Evolutionary conservation across 305 asterid species (phyloP).

Genomic region (Solanum chacoense): DNA sequence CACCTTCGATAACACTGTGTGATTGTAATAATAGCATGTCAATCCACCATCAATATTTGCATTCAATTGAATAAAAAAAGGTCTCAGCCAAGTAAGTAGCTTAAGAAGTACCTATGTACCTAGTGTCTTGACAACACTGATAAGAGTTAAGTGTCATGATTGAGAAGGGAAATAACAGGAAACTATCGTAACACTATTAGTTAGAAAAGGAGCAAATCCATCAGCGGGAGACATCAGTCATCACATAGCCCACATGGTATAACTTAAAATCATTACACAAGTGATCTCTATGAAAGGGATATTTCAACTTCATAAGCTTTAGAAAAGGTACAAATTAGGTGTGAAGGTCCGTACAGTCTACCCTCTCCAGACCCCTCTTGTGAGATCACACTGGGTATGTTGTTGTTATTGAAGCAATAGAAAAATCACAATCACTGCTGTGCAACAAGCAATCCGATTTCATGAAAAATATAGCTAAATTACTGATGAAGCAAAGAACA

Average conservation of each 20-base stretch:
- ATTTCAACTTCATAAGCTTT: neutral
- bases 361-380: neutral
- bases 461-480: neutral
- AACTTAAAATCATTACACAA: neutral
- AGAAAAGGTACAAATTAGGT: neutral
- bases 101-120: neutral
- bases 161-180: neutral
- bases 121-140: neutral
- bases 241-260: neutral
- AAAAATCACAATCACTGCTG: neutral
- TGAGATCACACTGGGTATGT: neutral
- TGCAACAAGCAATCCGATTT: neutral
- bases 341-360: neutral
- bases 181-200: neutral
- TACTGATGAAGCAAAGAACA: neutral
- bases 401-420: neutral
- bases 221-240: neutral
- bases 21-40: neutral
- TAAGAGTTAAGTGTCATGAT: neutral
- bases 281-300: neutral
- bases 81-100: neutral
- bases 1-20: neutral
- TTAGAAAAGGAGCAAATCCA: neutral
- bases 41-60: neutral
- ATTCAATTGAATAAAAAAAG: neutral